Evolutionary conservation across 345 rosid genomes (phyloP).

Genomic region (Eucalyptus virginea): DNA sequence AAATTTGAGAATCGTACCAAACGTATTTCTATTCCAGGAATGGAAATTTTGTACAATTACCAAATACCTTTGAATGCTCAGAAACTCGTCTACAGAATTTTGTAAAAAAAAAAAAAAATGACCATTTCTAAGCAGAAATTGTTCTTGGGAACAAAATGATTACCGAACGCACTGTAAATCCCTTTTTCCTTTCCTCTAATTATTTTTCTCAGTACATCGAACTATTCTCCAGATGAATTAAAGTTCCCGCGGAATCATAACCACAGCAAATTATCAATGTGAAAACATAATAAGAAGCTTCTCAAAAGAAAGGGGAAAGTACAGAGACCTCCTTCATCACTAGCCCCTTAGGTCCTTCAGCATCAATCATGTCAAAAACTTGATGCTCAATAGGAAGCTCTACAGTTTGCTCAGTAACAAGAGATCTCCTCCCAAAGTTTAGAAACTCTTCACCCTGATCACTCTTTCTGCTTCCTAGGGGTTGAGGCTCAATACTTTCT

Average conservation of each 20-base stretch:
- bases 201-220: background rate
- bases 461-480: slow-evolving; percentile 10
- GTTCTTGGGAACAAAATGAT: too few species aligned
- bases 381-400: slow-evolving; percentile 84
- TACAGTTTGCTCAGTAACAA: slow-evolving; percentile 48
- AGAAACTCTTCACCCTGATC: slow-evolving; percentile 14
- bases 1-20: too few species aligned
- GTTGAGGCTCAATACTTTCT: background rate
- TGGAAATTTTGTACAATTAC: too few species aligned
- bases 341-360: slow-evolving; percentile 64
- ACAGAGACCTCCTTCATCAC: slow-evolving; percentile 55
- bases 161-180: too few species aligned
- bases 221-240: background rate
- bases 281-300: background rate
- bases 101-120: too few species aligned
- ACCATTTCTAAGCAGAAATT: too few species aligned
- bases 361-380: slow-evolving; percentile 79
- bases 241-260: background rate
- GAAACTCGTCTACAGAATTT: too few species aligned
- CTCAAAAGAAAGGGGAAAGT: background rate
- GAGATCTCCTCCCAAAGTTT: slow-evolving; percentile 64
- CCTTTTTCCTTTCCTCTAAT: background rate
- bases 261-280: background rate
- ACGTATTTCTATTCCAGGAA: too few species aligned
- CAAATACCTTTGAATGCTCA: too few species aligned